Evolutionary conservation across 1,284 basidiomycete species (phyloP).

Genomic region (Schizophyllum commune): DNA sequence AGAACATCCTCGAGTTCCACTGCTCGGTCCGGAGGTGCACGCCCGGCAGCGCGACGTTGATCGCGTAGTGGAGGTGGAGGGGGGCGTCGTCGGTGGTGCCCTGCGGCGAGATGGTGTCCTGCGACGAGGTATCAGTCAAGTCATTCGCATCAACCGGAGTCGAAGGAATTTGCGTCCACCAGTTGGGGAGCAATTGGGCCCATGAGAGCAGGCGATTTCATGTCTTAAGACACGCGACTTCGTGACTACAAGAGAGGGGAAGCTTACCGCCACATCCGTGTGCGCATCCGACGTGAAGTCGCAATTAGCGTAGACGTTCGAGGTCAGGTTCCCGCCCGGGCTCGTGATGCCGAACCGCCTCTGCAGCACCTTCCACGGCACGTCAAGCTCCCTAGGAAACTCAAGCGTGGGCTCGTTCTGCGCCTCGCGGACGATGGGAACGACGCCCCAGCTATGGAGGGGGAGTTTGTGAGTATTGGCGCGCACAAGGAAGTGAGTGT

Average conservation of each 20-base stretch:
- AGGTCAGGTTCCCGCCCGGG: conserved; percentile 14
- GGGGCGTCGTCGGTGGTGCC: no score
- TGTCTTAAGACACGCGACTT: no score
- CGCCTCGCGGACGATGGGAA: conserved; percentile 16
- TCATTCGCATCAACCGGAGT: no score
- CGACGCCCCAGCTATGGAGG: conserved; percentile 13
- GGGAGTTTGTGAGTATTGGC: background rate
- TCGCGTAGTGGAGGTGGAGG: conserved; percentile 12
- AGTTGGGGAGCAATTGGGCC: no score
- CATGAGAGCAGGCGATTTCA: no score
- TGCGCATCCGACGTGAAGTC: no score
- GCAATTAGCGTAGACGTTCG: conserved; percentile 13
- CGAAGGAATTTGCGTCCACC: no score
- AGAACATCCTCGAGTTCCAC: conserved; percentile 14
- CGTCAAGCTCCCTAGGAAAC: conserved; percentile 12
- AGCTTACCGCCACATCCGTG: no score
- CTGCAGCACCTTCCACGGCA: conserved; percentile 12
- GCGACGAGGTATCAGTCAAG: no score
- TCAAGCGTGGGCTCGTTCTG: conserved; percentile 13
- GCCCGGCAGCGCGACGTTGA: conserved; percentile 14
- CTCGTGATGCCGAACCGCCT: conserved; percentile 14
- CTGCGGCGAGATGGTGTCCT: no score
- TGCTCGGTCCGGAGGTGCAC: conserved; percentile 11
- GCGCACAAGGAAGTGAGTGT: no score
- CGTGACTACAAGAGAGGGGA: no score